Base-by-base conservation (phyloP, 768 basidiomycete genomes). In the Cystofilobasidium ferigula region DNA sequence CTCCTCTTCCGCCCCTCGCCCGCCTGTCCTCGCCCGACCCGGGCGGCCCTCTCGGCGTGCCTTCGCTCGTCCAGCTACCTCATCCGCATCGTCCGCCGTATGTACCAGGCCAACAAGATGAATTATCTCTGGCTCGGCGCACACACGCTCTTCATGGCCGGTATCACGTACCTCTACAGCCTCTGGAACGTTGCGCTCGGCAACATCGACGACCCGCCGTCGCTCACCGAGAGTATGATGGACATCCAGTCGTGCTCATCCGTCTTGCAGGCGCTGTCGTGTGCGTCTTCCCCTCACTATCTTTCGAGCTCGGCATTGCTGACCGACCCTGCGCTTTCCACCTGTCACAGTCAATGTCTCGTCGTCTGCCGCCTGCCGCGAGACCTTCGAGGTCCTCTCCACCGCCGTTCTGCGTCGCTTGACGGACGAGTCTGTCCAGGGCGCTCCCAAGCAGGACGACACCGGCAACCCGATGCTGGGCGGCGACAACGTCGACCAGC, bases 51-150 rank as follows among this genome's bases (percentile, higher is more conserved):
- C 18, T 69, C 73, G 42, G 74, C 76, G 1, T 76, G 76, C 24
- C 69, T 77, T 30, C 72, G 74, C 20, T 76, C 75, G 35, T 76
- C 75, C 48, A 76, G 76, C 69, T 77, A 76, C 64, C 74, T 77
- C 35, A 75, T 77, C 57, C 61, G 76, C 40, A 77, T 77, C 40
- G 75, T 76, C 57, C 69, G 74, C 12, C 62, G 74, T 47, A 74
- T 76, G 73, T 75, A 76, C 68, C 69, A 73, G 51, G 76, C 73
- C 69, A 75, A 77, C 67, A 68, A 75, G 63, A 77, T 77, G 68
- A 74, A 72, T 57, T 77, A 65, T 14, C 53, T 63, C 40, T 64
- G 64, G 60, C 48, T 69, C 26, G 63, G 51, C 13, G 63, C 63
- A 7, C 60, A 62, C 42, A 56, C 54, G 28, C 61, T 67, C 18